These are phyloP conservation scores for Macrophomina phaseolina DNA, from an alignment of 2,329 filamentous ascomycete genomes.

Conservation along the genomic window DNA sequence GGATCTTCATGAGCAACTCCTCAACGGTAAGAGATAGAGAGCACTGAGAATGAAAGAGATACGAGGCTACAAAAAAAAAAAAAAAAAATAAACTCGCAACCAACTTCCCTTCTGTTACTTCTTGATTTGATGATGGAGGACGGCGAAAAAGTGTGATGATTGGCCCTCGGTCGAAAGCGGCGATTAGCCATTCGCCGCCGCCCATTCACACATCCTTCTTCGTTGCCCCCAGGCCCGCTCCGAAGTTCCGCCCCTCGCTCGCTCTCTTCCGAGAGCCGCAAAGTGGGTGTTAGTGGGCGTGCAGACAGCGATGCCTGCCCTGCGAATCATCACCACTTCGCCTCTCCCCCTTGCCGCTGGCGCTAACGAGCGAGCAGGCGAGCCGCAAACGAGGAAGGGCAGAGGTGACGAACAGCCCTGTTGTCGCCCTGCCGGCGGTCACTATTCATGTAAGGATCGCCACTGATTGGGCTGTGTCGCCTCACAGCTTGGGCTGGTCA, in stretches of 20 bases:
- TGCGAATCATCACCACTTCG: constrained; percentile 18
- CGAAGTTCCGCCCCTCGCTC: constrained; percentile 5
- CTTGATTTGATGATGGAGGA: not conserved
- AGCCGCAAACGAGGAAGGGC: not conserved
- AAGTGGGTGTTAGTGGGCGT: not conserved
- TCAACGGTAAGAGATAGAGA: constrained; percentile 17
- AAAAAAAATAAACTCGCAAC: not conserved
- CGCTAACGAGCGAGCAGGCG: not conserved
- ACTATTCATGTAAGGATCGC: constrained; percentile 15
- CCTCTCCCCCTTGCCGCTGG: constrained; percentile 11
- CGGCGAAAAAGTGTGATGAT: not conserved
- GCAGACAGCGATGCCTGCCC: not conserved
- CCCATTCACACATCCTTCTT: too few relatives aligned
- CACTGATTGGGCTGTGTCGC: not conserved
- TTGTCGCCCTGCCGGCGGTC: not conserved
- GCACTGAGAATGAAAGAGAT: not conserved
- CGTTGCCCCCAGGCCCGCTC: not conserved
- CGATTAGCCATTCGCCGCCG: too few relatives aligned
- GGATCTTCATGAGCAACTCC: constrained; percentile 18
- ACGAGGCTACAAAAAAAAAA: not conserved
- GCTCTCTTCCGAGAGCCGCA: not conserved
- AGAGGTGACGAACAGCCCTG: not conserved
- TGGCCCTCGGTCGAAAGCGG: too few relatives aligned
- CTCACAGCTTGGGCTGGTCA: not conserved
- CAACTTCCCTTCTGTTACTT: not conserved